These are phyloP conservation scores for Naganishia kalamii DNA, from an alignment of 768 basidiomycete species.

Conservation along the genomic window DNA sequence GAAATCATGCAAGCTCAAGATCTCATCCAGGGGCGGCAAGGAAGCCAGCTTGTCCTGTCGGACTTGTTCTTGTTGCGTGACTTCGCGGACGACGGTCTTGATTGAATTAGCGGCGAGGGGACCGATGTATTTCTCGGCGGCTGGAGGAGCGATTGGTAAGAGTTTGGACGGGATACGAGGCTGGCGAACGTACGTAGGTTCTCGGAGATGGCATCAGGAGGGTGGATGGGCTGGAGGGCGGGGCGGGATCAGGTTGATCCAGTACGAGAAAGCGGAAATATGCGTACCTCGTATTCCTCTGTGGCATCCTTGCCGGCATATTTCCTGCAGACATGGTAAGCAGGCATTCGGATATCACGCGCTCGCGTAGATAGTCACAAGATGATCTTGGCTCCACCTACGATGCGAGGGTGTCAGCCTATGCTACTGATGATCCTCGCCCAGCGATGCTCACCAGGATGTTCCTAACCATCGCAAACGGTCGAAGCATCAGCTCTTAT, in stretches of 20 bases:
- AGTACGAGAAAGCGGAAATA: background rate
- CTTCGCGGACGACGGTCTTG: constrained; percentile 49
- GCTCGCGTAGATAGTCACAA: constrained; percentile 43
- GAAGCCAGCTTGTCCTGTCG: constrained; percentile 60
- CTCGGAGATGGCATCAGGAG: constrained; percentile 65
- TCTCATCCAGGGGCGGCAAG: constrained; percentile 61
- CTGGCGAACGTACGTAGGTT: constrained; percentile 33
- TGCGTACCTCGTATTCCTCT: constrained; percentile 42
- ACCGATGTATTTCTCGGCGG: constrained; percentile 63
- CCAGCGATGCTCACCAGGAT: constrained; percentile 34
- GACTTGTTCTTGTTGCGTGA: constrained; percentile 64
- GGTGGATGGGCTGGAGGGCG: constrained; percentile 71
- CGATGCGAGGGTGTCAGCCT: constrained; percentile 34
- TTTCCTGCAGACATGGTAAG: constrained; percentile 43
- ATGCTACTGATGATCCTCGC: too few species aligned
- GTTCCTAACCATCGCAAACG: constrained; percentile 32
- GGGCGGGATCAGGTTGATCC: constrained; percentile 54
- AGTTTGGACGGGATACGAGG: constrained; percentile 14
- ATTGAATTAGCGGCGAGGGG: constrained; percentile 58
- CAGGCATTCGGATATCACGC: background rate
- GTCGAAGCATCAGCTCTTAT: background rate
- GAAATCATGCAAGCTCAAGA: constrained; percentile 72
- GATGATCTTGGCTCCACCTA: constrained; percentile 76
- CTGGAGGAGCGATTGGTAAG: constrained; percentile 4
- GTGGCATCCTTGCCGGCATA: constrained; percentile 83